phyloP scores from a whole-genome alignment of 2,329 filamentous ascomycete species.

The Xylaria sp. region DNA sequence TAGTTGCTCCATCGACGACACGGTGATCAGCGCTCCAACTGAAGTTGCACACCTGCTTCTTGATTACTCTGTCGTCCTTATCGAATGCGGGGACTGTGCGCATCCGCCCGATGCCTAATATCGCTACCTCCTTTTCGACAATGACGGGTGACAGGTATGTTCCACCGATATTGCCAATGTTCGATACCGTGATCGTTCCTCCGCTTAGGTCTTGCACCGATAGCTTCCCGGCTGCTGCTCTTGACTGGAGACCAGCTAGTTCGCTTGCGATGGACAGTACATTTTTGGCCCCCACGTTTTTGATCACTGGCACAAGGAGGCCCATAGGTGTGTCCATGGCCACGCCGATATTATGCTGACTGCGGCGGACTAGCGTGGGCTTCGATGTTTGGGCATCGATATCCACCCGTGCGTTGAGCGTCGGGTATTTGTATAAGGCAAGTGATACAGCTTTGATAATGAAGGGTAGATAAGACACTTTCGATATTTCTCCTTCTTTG shows the following conservation, averaged over 20 bases:
- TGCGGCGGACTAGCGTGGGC: slow-evolving; percentile 80
- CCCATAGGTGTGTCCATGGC: slow-evolving; percentile 94
- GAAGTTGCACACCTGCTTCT: slow-evolving; percentile 85
- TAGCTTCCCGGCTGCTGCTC: slow-evolving; percentile 81
- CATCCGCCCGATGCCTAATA: slow-evolving; percentile 87
- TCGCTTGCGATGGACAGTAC: slow-evolving; percentile 83
- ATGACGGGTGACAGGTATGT: slow-evolving; percentile 93
- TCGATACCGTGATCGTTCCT: slow-evolving; percentile 94
- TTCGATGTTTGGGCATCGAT: slow-evolving; percentile 65
- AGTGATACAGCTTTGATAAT: slow-evolving; percentile 95
- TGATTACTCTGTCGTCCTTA: slow-evolving; percentile 69
- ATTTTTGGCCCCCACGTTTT: slow-evolving; percentile 80
- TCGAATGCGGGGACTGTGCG: slow-evolving; percentile 84
- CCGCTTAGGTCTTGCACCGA: slow-evolving; percentile 79
- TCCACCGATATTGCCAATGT: slow-evolving; percentile 94
- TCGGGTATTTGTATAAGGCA: slow-evolving; percentile 81
- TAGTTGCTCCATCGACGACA: slow-evolving; percentile 92
- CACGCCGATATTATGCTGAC: slow-evolving; percentile 92
- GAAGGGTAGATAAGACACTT: slow-evolving; percentile 92
- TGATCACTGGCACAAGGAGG: slow-evolving; percentile 91
- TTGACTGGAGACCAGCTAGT: slow-evolving; percentile 76
- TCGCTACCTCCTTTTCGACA: slow-evolving; percentile 89
- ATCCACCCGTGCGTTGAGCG: slow-evolving; percentile 89
- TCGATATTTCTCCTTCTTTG: slow-evolving; percentile 61
- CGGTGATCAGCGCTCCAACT: slow-evolving; percentile 98